Conservation (phyloP, 2,329 filamentous ascomycete genomes). For the Hortaea sp. region DNA sequence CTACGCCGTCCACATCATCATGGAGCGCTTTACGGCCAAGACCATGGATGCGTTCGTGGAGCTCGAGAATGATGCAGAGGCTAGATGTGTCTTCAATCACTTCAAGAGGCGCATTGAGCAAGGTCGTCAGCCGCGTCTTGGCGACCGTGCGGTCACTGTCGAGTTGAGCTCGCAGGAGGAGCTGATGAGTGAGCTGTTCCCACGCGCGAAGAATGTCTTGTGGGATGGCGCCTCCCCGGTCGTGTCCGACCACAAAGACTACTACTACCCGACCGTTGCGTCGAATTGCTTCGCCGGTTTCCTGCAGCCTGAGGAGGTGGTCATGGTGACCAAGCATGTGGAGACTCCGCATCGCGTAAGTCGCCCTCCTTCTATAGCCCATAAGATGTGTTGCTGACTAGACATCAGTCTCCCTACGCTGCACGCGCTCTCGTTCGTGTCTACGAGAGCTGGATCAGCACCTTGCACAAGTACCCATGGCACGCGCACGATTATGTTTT, state of each 20-base stretch:
- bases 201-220: constrained; percentile 39
- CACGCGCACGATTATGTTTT: constrained; percentile 35
- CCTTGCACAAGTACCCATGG: constrained; percentile 47
- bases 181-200: constrained; percentile 43
- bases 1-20: constrained; percentile 45
- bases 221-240: constrained; percentile 32
- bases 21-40: constrained; percentile 48
- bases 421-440: constrained; percentile 41
- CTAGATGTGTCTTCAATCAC: constrained; percentile 27
- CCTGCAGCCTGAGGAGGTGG: constrained; percentile 41
- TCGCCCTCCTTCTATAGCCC: constrained; percentile 5
- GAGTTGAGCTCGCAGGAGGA: constrained; percentile 37
- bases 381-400: background rate
- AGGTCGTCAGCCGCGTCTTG: constrained; percentile 34
- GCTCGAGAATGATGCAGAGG: constrained; percentile 30
- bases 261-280: constrained; percentile 37
- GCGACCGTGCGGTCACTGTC: constrained; percentile 38
- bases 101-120: constrained; percentile 28
- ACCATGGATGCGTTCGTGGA: constrained; percentile 46
- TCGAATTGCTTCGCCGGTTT: constrained; percentile 43
- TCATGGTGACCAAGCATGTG: constrained; percentile 36
- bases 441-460: constrained; percentile 43
- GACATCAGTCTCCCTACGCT: constrained; percentile 38
- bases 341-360: constrained; percentile 41
- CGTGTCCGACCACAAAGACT: constrained; percentile 27